A percentile compares a stretch with the other conserved stretches of the same genome.
phyloP scores from a whole-genome alignment of 345 rosid genomes.

The Salix brachista region DNA sequence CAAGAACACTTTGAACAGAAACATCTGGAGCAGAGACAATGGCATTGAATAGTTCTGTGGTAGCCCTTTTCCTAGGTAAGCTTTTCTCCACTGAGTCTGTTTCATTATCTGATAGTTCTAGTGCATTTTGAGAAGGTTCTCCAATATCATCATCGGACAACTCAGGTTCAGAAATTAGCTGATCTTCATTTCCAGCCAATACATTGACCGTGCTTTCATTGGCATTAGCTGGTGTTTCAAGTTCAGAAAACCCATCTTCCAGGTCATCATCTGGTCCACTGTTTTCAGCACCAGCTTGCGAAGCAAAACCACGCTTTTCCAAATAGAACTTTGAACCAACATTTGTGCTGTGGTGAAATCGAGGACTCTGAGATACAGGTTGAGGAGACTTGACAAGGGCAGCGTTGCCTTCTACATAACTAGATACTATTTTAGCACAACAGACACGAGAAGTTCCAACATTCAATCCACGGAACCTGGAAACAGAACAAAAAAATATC shows the following conservation, averaged over 20 bases:
- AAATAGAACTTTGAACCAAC: conserved; percentile 19
- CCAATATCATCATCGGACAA: conserved; percentile 34
- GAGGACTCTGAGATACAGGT: conserved; percentile 10
- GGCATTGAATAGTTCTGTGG: conserved; percentile 48
- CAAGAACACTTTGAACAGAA: conserved; percentile 44
- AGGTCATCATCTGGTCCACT: conserved; percentile 52
- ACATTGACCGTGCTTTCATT: conserved; percentile 11
- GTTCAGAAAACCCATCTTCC: conserved; percentile 70
- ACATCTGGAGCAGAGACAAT: conserved; percentile 40
- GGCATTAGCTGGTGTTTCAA: conserved; percentile 37
- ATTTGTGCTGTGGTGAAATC: conserved; percentile 28
- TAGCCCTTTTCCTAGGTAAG: conserved; percentile 1
- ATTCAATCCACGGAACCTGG: conserved; percentile 42
- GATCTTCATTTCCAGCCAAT: conserved; percentile 41
- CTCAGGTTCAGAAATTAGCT: conserved; percentile 40
- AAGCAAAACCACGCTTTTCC: conserved; percentile 43
- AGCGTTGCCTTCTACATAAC: conserved; percentile 16
- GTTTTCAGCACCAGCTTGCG: conserved; percentile 57
- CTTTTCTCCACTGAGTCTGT: conserved; percentile 21
- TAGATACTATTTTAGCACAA: conserved; percentile 23
- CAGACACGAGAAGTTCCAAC: conserved; percentile 33
- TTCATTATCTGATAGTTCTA: conserved; percentile 34
- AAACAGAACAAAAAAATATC: background rate
- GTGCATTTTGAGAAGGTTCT: conserved; percentile 36
- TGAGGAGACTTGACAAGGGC: conserved; percentile 17